Conservation (phyloP, 129 eudicot genomes). For the Helianthus tuberosus region DNA sequence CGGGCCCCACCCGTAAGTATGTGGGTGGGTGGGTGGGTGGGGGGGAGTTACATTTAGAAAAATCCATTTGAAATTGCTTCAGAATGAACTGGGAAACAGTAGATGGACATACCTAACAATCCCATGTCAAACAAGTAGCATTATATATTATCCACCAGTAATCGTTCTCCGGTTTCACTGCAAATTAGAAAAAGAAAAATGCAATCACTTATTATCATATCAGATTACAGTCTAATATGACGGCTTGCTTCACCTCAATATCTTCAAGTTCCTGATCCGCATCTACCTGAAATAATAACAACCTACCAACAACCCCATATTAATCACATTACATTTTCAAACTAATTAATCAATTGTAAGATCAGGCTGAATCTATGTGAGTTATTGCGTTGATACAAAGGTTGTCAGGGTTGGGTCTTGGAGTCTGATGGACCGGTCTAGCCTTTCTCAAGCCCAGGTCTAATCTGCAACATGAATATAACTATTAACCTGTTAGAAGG, state of each 20-base stretch:
- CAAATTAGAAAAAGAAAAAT: not conserved
- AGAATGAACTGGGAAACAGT: not conserved
- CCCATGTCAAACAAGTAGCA: not conserved
- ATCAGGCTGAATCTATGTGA: not conserved
- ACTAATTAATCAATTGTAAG: not conserved
- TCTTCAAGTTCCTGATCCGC: constrained; percentile 14
- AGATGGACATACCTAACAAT: not conserved
- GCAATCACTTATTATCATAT: not conserved
- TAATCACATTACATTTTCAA: constrained; percentile 5
- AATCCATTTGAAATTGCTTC: no score
- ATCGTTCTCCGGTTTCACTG: not conserved
- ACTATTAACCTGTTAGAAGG: no score
- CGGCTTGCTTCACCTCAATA: constrained; percentile 11
- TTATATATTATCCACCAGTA: not conserved
- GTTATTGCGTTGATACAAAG: no score
- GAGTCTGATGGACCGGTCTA: no score
- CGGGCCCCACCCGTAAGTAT: no score
- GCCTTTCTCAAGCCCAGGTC: no score
- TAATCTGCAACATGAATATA: no score
- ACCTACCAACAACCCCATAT: constrained; percentile 9
- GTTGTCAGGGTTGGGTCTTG: no score
- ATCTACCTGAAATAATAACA: constrained; percentile 17
- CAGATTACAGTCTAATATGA: not conserved
- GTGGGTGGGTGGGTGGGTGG: no score
- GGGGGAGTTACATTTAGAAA: no score